Conservation (phyloP, 495 filamentous ascomycete species). For the Hypoxylon fuscum region DNA sequence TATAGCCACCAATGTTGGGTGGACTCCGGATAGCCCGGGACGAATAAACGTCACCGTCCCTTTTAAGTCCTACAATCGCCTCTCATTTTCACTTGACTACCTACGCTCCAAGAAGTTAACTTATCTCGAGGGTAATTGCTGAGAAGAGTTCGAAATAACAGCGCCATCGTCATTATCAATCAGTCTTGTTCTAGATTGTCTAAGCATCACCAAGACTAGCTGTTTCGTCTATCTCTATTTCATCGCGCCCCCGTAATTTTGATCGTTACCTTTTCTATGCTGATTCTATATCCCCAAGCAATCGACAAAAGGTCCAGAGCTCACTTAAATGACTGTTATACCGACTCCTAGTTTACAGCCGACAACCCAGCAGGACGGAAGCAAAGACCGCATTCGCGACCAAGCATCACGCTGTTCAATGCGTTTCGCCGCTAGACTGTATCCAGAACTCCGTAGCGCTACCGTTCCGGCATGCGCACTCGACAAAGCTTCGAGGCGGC, state of each 20-base stretch:
- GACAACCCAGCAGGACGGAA: background rate
- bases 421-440: slow-evolving; percentile 3
- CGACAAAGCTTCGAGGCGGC: too few species aligned
- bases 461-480: background rate
- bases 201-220: slow-evolving; percentile 15
- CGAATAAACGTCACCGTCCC: too few species aligned
- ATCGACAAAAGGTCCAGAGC: background rate
- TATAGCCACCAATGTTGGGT: too few species aligned
- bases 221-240: slow-evolving; percentile 32
- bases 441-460: slow-evolving; percentile 2
- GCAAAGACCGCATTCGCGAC: background rate
- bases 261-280: slow-evolving; percentile 5
- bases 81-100: too few species aligned
- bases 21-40: too few species aligned
- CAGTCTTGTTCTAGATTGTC: background rate
- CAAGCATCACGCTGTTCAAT: background rate
- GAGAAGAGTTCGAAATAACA: too few species aligned
- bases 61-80: too few species aligned
- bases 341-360: background rate
- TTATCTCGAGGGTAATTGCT: too few species aligned
- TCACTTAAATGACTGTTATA: background rate
- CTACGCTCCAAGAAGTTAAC: too few species aligned
- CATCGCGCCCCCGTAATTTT: slow-evolving; percentile 9
- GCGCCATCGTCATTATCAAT: too few species aligned
- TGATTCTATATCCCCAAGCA: background rate